A percentile compares a stretch with the other conserved stretches of the same genome.
phyloP scores from a whole-genome alignment of 331 rosid species.

The Erythrophleum ivorense region DNA sequence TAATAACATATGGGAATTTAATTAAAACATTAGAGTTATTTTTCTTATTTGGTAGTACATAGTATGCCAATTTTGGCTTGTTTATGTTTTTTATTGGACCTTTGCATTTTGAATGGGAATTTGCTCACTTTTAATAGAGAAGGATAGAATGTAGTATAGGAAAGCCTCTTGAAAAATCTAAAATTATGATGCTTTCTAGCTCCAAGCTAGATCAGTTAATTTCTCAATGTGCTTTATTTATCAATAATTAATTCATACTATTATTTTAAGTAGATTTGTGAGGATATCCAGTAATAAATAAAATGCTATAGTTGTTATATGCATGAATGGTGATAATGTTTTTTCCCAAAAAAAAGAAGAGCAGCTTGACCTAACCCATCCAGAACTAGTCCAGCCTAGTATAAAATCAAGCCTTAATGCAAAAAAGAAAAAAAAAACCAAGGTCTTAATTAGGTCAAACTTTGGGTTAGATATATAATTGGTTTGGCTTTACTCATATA shows the following conservation, averaged over 20 bases:
- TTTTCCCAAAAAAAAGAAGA: too few species aligned
- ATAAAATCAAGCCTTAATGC: too few species aligned
- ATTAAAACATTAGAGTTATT: constrained; percentile 77
- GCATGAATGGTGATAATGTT: neutral
- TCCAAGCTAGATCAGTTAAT: too few species aligned
- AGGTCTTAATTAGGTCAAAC: too few species aligned
- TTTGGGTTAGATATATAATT: too few species aligned
- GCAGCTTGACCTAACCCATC: too few species aligned
- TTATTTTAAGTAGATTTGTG: neutral
- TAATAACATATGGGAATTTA: constrained; percentile 77
- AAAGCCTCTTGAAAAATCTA: too few species aligned
- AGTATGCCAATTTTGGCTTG: neutral
- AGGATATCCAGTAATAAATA: constrained; percentile 9
- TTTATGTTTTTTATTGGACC: constrained; percentile 14
- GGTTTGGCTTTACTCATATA: too few species aligned
- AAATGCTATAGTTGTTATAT: neutral
- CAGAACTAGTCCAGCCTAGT: too few species aligned
- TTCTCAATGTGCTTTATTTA: neutral
- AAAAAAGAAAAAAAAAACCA: too few species aligned
- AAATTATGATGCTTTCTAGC: too few species aligned
- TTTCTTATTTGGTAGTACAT: constrained; percentile 18
- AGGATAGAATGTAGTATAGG: too few species aligned
- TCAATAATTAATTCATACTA: neutral
- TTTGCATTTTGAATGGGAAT: constrained; percentile 24
- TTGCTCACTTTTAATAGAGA: neutral